Evolutionary conservation across 2,329 filamentous ascomycete species (phyloP).

Genomic region (Capronia coronata): DNA sequence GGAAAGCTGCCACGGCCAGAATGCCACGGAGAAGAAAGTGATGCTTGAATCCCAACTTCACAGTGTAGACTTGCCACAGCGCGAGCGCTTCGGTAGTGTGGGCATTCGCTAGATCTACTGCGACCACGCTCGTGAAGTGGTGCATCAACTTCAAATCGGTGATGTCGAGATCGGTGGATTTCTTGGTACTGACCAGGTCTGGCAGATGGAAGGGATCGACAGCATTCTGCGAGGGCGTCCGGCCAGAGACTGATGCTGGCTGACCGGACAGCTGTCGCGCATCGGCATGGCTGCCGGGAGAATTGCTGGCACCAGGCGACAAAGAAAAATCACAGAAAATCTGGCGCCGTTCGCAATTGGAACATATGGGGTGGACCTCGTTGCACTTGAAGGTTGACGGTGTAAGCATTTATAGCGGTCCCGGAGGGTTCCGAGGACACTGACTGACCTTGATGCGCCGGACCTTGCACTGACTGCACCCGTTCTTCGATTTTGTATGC

Average conservation of each 20-base stretch:
- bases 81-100: constrained; percentile 32
- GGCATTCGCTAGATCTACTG: constrained; percentile 32
- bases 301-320: constrained; percentile 20
- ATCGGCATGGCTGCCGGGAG: constrained; percentile 12
- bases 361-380: constrained; percentile 34
- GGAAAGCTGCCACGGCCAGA: constrained; percentile 41
- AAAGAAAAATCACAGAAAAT: constrained; percentile 34
- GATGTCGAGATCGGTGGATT: constrained; percentile 30
- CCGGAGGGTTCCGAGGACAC: constrained; percentile 4
- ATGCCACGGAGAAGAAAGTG: constrained; percentile 42
- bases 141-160: constrained; percentile 37
- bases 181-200: constrained; percentile 26
- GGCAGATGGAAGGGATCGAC: constrained; percentile 23
- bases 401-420: constrained; percentile 4
- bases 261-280: constrained; percentile 6
- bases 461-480: constrained; percentile 37
- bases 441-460: constrained; percentile 35
- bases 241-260: constrained; percentile 7
- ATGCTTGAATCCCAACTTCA: constrained; percentile 37
- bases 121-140: constrained; percentile 36
- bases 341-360: constrained; percentile 35
- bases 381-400: constrained; percentile 33
- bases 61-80: constrained; percentile 34
- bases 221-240: constrained; percentile 10
- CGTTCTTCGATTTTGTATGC: constrained; percentile 38